phyloP scores from a whole-genome alignment of 2,329 filamentous ascomycete species.

The Pseudogymnoascus sp. region DNA sequence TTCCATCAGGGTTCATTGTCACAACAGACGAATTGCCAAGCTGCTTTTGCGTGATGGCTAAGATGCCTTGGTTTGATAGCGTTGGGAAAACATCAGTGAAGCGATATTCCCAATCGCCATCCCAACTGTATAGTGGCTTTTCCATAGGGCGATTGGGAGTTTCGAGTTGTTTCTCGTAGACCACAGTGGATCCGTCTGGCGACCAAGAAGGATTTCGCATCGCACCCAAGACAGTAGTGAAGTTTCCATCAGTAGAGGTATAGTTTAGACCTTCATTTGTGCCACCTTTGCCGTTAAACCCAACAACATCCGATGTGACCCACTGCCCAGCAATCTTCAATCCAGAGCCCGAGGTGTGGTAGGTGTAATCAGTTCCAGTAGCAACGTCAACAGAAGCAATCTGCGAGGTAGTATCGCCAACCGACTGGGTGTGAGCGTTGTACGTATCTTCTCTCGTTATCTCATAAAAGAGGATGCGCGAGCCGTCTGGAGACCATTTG shows the following conservation, averaged over 20 bases:
- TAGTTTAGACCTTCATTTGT: conserved; percentile 18
- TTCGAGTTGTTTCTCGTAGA: conserved; percentile 23
- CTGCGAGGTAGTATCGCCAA: conserved; percentile 26
- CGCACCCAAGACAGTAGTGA: conserved; percentile 10
- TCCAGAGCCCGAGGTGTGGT: conserved; percentile 18
- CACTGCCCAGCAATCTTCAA: conserved; percentile 17
- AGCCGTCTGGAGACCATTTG: conserved; percentile 32
- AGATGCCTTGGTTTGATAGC: conserved; percentile 18
- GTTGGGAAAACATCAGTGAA: conserved; percentile 37
- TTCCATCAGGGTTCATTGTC: conserved; percentile 26
- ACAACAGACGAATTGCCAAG: conserved; percentile 34
- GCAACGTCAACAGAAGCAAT: conserved; percentile 34
- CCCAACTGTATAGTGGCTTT: conserved; percentile 34
- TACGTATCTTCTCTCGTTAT: conserved; percentile 34
- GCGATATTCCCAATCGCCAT: conserved; percentile 35
- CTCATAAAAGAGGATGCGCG: conserved; percentile 33
- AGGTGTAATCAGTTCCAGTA: conserved; percentile 30
- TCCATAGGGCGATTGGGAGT: conserved; percentile 28
- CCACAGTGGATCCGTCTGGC: conserved; percentile 17
- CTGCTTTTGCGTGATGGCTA: conserved; percentile 34
- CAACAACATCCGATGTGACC: conserved; percentile 15
- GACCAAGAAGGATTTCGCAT: conserved; percentile 21
- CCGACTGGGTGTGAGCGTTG: conserved; percentile 28
- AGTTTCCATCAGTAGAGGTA: conserved; percentile 12
- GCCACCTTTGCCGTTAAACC: conserved; percentile 16